Conservation (phyloP, 371 early-diverging fungal species). For the Funneliformis caledonium region DNA sequence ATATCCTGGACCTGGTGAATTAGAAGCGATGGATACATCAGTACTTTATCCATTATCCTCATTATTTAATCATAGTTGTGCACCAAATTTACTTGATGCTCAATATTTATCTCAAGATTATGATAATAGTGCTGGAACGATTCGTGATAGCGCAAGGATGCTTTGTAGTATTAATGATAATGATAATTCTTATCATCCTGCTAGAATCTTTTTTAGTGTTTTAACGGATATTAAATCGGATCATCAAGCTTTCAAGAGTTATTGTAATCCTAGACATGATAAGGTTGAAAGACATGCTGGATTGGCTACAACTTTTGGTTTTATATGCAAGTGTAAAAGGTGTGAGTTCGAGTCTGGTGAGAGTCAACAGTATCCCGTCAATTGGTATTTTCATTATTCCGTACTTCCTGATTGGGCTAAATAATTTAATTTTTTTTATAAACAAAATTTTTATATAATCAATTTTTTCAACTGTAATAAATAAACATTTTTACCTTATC, state of each 20-base stretch:
- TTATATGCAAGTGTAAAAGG: slow-evolving; percentile 17
- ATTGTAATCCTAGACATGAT: background rate
- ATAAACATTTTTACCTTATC: too few species aligned
- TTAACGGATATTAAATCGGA: background rate
- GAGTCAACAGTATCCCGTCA: background rate
- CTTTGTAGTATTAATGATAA: background rate
- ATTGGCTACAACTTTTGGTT: slow-evolving; percentile 4
- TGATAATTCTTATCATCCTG: background rate
- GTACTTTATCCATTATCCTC: slow-evolving; percentile 22
- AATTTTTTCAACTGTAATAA: too few species aligned
- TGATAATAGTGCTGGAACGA: background rate
- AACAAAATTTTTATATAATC: too few species aligned
- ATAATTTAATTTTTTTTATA: background rate
- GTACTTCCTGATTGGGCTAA: background rate
- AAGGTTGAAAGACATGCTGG: background rate
- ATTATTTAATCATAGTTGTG: slow-evolving; percentile 26
- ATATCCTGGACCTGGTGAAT: slow-evolving; percentile 5
- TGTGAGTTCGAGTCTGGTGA: background rate
- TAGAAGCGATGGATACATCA: background rate
- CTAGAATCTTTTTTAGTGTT: background rate
- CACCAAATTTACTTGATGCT: background rate
- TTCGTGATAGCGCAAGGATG: background rate
- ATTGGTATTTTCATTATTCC: slow-evolving; percentile 17
- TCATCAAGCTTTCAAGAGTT: slow-evolving; percentile 9
- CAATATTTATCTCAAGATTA: slow-evolving; percentile 14